A percentile compares a stretch with the other conserved stretches of the same genome.
phyloP scores from a whole-genome alignment of 2,329 filamentous ascomycete genomes.

The Diaporthe citri region DNA sequence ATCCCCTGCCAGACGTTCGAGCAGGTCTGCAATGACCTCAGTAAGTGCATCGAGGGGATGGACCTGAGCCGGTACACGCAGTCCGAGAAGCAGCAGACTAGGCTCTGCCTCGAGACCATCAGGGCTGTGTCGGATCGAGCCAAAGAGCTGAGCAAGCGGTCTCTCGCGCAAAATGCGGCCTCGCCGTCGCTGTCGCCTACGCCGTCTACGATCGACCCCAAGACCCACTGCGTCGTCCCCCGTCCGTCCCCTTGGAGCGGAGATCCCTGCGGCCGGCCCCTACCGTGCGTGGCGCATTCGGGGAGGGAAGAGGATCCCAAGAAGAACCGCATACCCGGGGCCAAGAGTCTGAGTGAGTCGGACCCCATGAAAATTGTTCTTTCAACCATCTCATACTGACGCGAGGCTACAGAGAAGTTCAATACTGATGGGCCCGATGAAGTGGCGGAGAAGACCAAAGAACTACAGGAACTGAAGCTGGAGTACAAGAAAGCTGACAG shows the following conservation, averaged over 20 bases:
- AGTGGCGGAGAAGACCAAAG: neutral
- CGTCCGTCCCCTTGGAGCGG: neutral
- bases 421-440: neutral
- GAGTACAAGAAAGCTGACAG: neutral
- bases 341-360: neutral
- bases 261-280: neutral
- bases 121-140: neutral
- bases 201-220: neutral
- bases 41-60: neutral
- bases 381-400: neutral
- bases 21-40: neutral
- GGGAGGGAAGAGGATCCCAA: neutral
- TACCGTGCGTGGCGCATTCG: neutral
- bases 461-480: neutral
- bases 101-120: neutral
- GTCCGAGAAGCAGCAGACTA: neutral
- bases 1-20: neutral
- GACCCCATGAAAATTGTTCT: neutral
- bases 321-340: neutral
- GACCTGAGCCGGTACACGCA: neutral
- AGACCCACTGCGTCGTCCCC: neutral
- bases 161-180: too few species aligned
- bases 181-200: neutral
- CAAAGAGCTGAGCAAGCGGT: neutral
- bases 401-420: neutral